Evolutionary conservation across 2,329 filamentous ascomycete genomes (phyloP).

Genomic region (Sclerotinia subarctica): DNA sequence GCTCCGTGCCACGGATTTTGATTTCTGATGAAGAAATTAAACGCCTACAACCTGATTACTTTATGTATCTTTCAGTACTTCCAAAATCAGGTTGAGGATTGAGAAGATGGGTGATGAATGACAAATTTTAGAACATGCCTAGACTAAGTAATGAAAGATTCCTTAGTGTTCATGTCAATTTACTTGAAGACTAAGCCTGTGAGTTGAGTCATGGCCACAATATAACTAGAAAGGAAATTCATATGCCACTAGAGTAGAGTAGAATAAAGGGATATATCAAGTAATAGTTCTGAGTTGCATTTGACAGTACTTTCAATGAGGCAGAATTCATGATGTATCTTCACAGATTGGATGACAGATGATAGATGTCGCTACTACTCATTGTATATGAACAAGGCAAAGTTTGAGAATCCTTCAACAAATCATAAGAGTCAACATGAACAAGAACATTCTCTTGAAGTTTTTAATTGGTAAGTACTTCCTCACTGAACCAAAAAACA

Average conservation of each 20-base stretch:
- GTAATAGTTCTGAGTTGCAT: too few relatives aligned
- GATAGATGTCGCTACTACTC: not conserved
- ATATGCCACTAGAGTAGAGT: too few relatives aligned
- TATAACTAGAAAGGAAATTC: not conserved
- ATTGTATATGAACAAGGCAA: not conserved
- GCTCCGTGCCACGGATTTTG: too few relatives aligned
- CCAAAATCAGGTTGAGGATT: too few relatives aligned
- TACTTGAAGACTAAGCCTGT: not conserved
- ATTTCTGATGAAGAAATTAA: too few relatives aligned
- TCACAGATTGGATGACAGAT: too few relatives aligned
- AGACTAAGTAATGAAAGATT: too few relatives aligned
- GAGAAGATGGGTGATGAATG: too few relatives aligned
- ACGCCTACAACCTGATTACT: too few relatives aligned
- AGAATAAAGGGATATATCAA: too few relatives aligned
- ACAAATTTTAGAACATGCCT: too few relatives aligned
- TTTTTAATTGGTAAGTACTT: not conserved
- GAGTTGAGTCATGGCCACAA: not conserved
- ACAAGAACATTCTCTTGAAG: not conserved
- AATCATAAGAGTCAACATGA: not conserved
- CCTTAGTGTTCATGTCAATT: not conserved
- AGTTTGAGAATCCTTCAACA: not conserved
- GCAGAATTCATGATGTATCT: not conserved
- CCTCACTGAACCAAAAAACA: not conserved
- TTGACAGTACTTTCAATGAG: not conserved
- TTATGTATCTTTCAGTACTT: too few relatives aligned